These are phyloP conservation scores for Candida silvatica DNA, from an alignment of 805 yeast genomes.

Conservation along the genomic window DNA sequence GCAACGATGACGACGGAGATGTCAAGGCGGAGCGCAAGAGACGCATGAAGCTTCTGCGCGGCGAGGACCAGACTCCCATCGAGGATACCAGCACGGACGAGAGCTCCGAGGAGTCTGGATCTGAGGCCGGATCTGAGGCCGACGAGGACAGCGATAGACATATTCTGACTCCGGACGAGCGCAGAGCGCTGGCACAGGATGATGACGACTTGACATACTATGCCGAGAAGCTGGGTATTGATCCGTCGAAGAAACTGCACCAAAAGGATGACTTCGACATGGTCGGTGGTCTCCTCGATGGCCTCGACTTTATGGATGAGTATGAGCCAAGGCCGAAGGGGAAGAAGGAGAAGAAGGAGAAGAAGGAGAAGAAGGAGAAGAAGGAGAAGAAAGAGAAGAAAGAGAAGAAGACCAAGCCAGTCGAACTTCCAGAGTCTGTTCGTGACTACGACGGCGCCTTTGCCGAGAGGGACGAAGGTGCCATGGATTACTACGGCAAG, in stretches of 20 bases:
- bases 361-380: neutral
- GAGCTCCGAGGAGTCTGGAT: conserved; percentile 4
- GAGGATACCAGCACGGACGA: conserved; percentile 11
- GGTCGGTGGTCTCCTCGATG: conserved; percentile 75
- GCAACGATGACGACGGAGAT: conserved; percentile 5
- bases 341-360: conserved; percentile 11
- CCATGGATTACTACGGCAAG: conserved; percentile 75
- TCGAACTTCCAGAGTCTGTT: conserved; percentile 8
- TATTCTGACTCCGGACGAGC: conserved; percentile 11
- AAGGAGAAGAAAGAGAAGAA: conserved; percentile 4
- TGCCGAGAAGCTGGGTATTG: conserved; percentile 71
- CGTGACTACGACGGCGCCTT: conserved; percentile 40
- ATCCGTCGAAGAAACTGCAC: conserved; percentile 42
- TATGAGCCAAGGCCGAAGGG: conserved; percentile 10
- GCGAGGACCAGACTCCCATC: conserved; percentile 15
- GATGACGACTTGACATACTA: conserved; percentile 77
- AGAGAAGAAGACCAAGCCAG: conserved; percentile 1
- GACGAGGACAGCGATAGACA: too few species aligned
- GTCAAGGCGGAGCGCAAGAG: conserved; percentile 17
- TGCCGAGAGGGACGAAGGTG: conserved; percentile 59
- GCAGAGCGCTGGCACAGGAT: conserved; percentile 32
- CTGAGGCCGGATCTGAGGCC: conserved; percentile 1
- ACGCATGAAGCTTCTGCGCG: conserved; percentile 9
- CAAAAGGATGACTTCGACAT: conserved; percentile 61
- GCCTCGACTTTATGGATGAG: conserved; percentile 37